Percentiles rank a stretch among this genome's conserved stretches.
phyloP scores from a whole-genome alignment of 2,329 filamentous ascomycete genomes.

The Aspergillus sclerotialis region DNA sequence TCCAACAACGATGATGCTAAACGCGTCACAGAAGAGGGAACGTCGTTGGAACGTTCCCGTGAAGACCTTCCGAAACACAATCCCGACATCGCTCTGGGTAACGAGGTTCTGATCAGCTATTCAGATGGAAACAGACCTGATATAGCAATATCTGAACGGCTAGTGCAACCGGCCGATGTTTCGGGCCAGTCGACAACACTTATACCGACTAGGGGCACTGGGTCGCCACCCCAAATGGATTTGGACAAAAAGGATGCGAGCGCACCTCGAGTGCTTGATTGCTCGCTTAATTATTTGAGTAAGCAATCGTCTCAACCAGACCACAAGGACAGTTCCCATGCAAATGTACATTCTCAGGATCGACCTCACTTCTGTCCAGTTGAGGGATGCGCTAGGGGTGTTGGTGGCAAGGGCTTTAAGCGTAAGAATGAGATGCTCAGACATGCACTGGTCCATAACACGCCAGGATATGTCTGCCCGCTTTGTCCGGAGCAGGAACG shows the following conservation, averaged over 20 bases:
- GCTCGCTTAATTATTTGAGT: no score
- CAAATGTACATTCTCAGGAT: constrained; percentile 56
- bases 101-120: constrained; percentile 55
- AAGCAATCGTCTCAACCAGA: no score
- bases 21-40: constrained; percentile 21
- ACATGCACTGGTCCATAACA: constrained; percentile 85
- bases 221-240: background rate
- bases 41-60: constrained; percentile 26
- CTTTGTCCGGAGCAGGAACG: constrained; percentile 93
- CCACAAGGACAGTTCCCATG: constrained; percentile 43
- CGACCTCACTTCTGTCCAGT: constrained; percentile 60
- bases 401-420: constrained; percentile 61
- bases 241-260: background rate
- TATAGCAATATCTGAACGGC: constrained; percentile 53
- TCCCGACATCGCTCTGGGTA: constrained; percentile 49
- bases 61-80: constrained; percentile 26
- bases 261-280: no score
- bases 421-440: constrained; percentile 65
- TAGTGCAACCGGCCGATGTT: constrained; percentile 41
- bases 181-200: constrained; percentile 38
- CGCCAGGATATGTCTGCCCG: constrained; percentile 90
- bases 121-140: constrained; percentile 61
- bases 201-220: background rate
- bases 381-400: constrained; percentile 49
- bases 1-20: constrained; percentile 16